A percentile compares a stretch with the other conserved stretches of the same genome.
phyloP scores from a whole-genome alignment of 768 basidiomycete species.

The Cystobasidium onofrii region DNA sequence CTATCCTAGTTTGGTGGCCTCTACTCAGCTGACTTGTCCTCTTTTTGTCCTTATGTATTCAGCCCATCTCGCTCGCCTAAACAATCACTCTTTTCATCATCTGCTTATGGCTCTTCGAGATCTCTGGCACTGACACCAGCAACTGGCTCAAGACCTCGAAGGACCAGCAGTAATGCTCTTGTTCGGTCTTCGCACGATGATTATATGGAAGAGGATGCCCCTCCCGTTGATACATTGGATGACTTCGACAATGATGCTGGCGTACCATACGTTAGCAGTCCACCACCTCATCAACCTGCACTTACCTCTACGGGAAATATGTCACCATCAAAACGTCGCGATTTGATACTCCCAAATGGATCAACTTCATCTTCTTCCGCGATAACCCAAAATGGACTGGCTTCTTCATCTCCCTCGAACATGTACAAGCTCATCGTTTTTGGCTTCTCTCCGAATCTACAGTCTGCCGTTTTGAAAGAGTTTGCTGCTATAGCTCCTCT shows the following conservation, averaged over 20 bases:
- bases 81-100: not conserved
- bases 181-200: not conserved
- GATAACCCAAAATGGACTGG: not conserved
- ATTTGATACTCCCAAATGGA: not conserved
- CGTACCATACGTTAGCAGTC: constrained; percentile 11
- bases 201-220: constrained; percentile 40
- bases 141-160: not conserved
- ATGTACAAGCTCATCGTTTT: constrained; percentile 58
- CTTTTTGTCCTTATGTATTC: not conserved
- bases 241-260: constrained; percentile 34
- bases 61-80: constrained; percentile 17
- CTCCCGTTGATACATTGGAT: constrained; percentile 36
- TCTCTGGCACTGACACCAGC: constrained; percentile 6
- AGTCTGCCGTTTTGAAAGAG: constrained; percentile 49
- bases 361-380: not conserved
- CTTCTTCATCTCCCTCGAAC: not conserved
- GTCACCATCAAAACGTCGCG: not conserved
- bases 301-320: not conserved
- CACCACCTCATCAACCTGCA: constrained; percentile 27
- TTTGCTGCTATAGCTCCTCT: constrained; percentile 54
- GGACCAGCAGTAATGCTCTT: not conserved
- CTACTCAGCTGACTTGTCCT: not conserved
- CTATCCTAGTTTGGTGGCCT: not conserved
- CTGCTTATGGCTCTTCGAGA: constrained; percentile 6
- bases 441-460: constrained; percentile 77